Evolutionary conservation across 768 basidiomycete species (phyloP), one percentile per base, ranked within the genome.

Genomic region (Punctularia strigosozonata): DNA sequence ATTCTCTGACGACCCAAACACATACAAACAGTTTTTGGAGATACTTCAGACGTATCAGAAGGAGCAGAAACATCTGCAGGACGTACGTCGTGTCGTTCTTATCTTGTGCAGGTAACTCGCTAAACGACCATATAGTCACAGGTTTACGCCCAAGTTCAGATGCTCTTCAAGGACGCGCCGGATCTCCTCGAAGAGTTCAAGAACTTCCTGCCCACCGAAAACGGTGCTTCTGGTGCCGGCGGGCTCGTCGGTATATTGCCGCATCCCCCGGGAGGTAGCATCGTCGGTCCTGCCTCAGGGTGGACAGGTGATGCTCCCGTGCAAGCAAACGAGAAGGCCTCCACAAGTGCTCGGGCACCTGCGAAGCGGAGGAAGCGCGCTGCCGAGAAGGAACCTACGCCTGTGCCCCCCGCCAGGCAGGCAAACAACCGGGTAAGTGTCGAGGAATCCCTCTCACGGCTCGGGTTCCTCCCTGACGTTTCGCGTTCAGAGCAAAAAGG

Each of bases 1-100:
- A 17, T 98, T 82, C 58, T 61, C 75, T 8, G 77, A 83, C 46
- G 90, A 95, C 43, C 77, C 83, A n/a, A 88, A 90, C 50, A 91
- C 83, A 23, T 90, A 90, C 61, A 88, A 88, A 58, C 79, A 84
- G 51, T 90, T 90, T 52, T 62, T 90, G 49, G 87, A 90, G 61
- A 85, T 90, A 34, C 61, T 90, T 44, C 87, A 90, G 60, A 75
- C 80, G 31, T 87, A 88, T 61, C 83, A 87, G 53, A 86, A 85
- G 54, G 85, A 92, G 46, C 53, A 65, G 43, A 41, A 66, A 49
- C 49, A 52, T 18, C 65, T 75, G 10, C 77, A 79, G 38, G 79
- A 83, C 50, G 83, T 84, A 53, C 54, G 82, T 65, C 12, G 18
- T 35, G n/a, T 39, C 30, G 22, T 28, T 45, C 25, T 22, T 15